Conservation (phyloP, 2,329 filamentous ascomycete genomes). For the Fusarium lateritium region DNA sequence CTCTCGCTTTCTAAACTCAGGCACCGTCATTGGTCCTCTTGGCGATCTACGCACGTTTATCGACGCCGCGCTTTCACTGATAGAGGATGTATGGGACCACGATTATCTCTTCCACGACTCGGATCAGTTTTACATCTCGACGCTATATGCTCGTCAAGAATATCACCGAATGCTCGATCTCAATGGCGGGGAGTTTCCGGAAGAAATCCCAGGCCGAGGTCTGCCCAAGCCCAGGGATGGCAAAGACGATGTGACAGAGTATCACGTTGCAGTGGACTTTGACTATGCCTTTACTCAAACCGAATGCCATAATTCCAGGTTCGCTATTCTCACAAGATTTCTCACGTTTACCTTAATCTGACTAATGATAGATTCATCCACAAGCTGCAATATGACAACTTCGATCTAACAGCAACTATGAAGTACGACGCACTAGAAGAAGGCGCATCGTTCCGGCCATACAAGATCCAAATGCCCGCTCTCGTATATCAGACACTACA, state of each 20-base stretch:
- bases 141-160: conserved; percentile 44
- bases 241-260: conserved; percentile 34
- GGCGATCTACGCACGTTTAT: conserved; percentile 42
- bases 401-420: conserved; percentile 58
- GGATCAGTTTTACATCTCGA: conserved; percentile 44
- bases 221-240: conserved; percentile 27
- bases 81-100: conserved; percentile 24
- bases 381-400: conserved; percentile 59
- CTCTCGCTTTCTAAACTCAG: conserved; percentile 43
- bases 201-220: conserved; percentile 23
- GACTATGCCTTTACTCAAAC: conserved; percentile 62
- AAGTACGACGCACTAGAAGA: conserved; percentile 25
- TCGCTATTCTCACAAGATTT: conserved; percentile 52
- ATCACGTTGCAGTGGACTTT: conserved; percentile 36
- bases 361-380: conserved; percentile 56
- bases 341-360: not conserved
- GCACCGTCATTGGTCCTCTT: conserved; percentile 43
- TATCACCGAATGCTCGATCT: conserved; percentile 38
- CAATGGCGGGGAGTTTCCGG: conserved; percentile 26
- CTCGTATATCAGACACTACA: conserved; percentile 16
- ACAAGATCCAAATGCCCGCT: conserved; percentile 43
- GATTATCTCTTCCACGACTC: conserved; percentile 28
- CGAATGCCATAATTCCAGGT: conserved; percentile 63
- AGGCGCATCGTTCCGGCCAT: conserved; percentile 18
- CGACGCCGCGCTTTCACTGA: conserved; percentile 27